Evolutionary conservation across 306 rosid species (phyloP).

Genomic region (Rubus idaeus): DNA sequence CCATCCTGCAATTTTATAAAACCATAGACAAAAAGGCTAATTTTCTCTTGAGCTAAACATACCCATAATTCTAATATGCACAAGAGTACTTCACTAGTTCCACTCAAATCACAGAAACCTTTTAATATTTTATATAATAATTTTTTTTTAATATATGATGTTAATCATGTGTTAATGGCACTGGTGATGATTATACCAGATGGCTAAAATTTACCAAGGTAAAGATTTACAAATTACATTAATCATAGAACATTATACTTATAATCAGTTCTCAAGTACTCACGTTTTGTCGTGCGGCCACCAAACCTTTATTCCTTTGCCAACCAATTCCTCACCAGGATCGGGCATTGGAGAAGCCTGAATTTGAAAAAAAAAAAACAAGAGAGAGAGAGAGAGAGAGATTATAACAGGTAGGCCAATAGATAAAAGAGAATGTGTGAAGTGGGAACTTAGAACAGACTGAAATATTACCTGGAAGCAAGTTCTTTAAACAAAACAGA

Average conservation of each 20-base stretch:
- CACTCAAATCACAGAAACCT: background rate
- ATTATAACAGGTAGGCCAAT: background rate
- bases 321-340: conserved; percentile 45
- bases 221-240: background rate
- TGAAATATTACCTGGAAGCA: background rate
- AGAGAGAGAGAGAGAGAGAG: background rate
- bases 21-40: background rate
- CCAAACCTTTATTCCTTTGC: conserved; percentile 65
- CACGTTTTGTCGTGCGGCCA: conserved; percentile 77
- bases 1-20: background rate
- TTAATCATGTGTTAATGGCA: background rate
- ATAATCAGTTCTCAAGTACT: conserved; percentile 39
- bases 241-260: conserved; percentile 14
- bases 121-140: background rate
- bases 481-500: background rate
- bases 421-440: background rate
- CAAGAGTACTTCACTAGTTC: background rate
- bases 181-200: background rate
- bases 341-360: conserved; percentile 42
- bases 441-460: background rate
- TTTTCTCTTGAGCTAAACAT: background rate
- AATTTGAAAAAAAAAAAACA: conserved; percentile 2
- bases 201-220: background rate
- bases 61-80: background rate
- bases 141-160: background rate